A percentile compares a stretch with the other conserved stretches of the same genome.
These are phyloP conservation scores for Physocladia obscura DNA, from an alignment of 192 early-diverging fungal genomes.

Conservation along the genomic window DNA sequence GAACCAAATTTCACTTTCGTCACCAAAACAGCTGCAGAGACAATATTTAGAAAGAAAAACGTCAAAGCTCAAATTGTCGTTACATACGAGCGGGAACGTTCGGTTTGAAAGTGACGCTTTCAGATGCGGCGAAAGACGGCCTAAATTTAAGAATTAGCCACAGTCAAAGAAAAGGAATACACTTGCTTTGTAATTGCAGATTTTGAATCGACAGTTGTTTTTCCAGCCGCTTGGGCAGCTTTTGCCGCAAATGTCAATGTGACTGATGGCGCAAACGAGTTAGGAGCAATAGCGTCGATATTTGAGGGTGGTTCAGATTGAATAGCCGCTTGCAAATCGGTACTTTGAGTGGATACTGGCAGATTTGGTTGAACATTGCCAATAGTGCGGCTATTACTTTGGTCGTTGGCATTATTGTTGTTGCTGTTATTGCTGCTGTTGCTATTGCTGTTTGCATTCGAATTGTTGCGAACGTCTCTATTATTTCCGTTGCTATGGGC, in stretches of 20 bases:
- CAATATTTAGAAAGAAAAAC: neutral
- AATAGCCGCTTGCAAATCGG: neutral
- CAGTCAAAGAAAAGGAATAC: too few species aligned
- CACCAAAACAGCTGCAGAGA: neutral
- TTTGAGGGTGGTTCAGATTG: neutral
- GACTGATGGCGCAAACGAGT: too few species aligned
- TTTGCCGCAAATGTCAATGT: too few species aligned
- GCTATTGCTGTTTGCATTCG: slow-evolving; percentile 16
- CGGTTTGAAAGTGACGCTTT: slow-evolving; percentile 13
- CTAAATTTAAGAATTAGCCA: too few species aligned
- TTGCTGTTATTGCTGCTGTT: slow-evolving; percentile 20
- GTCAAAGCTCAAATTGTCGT: too few species aligned
- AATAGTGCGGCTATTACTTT: neutral
- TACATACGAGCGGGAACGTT: slow-evolving; percentile 15
- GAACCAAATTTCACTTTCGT: slow-evolving; percentile 22
- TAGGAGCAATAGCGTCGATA: neutral
- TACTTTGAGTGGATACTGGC: neutral
- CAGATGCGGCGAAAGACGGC: too few species aligned
- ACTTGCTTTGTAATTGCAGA: too few species aligned
- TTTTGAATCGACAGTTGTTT: too few species aligned
- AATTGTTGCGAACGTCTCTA: slow-evolving; percentile 9
- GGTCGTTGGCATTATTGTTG: neutral
- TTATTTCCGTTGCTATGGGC: neutral
- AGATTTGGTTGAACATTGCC: neutral
- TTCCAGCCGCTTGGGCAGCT: too few species aligned